phyloP scores from a whole-genome alignment of 192 early-diverging fungal genomes.

The Rhizoclosmatium sp. region DNA sequence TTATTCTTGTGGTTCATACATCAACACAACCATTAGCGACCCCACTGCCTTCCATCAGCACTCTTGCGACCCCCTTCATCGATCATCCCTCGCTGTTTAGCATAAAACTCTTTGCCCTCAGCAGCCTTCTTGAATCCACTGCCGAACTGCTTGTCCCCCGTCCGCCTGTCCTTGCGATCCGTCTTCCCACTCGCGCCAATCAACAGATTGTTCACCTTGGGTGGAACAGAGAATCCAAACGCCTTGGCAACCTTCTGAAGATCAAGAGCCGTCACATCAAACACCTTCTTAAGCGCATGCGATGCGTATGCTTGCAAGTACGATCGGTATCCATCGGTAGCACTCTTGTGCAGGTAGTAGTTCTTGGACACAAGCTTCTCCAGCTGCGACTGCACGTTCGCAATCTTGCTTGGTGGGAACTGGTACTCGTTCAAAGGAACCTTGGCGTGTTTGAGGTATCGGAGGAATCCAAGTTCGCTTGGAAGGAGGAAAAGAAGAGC shows the following conservation, averaged over 20 bases:
- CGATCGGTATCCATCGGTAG: constrained; percentile 94
- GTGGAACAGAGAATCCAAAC: constrained; percentile 96
- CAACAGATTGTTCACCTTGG: constrained; percentile 82
- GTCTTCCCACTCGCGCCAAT: constrained; percentile 59
- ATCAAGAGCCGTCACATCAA: constrained; percentile 91
- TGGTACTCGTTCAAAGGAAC: constrained; percentile 99
- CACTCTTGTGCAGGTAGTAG: constrained; percentile 96
- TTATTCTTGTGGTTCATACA: no score
- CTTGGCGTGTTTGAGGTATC: constrained; percentile 97
- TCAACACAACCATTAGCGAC: constrained; percentile 22
- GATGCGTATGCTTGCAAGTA: constrained; percentile 96
- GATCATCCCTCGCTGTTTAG: constrained; percentile 32
- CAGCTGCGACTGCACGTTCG: constrained; percentile 97
- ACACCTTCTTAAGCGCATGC: constrained; percentile 95
- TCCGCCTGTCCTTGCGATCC: constrained; percentile 49
- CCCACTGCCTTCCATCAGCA: constrained; percentile 54
- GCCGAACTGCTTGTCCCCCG: constrained; percentile 18
- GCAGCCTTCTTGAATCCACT: constrained; percentile 45
- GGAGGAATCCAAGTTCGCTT: constrained; percentile 82
- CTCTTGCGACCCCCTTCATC: constrained; percentile 36
- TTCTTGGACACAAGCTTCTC: constrained; percentile 97
- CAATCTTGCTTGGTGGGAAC: constrained; percentile 92
- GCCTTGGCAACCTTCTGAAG: constrained; percentile 90
- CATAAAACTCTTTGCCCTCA: constrained; percentile 39
- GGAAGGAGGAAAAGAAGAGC: constrained; percentile 89